A percentile compares a stretch with the other conserved stretches of the same genome.
Evolutionary conservation across 805 yeast species (phyloP).

Genomic region (Candida sphagnicola): DNA sequence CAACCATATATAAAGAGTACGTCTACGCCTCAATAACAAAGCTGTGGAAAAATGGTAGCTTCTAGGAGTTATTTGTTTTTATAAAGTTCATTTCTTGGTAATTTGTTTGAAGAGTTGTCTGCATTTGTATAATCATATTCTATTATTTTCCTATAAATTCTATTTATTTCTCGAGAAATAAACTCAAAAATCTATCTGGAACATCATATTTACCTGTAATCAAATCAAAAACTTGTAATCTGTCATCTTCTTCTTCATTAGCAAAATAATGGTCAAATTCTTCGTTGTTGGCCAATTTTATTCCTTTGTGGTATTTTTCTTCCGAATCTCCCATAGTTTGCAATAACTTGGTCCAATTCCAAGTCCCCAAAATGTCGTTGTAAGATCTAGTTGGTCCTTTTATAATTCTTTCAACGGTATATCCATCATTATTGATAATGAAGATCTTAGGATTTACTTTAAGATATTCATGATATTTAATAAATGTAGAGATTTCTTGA

Average conservation of each 20-base stretch:
- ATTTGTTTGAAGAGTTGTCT: no score
- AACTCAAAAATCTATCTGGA: constrained; percentile 17
- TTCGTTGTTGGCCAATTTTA: constrained; percentile 13
- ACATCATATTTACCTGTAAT: constrained; percentile 23
- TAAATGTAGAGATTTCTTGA: constrained; percentile 71
- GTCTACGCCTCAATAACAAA: no score
- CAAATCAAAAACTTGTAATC: constrained; percentile 21
- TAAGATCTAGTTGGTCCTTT: constrained; percentile 73
- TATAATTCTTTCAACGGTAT: constrained; percentile 84
- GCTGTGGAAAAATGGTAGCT: no score
- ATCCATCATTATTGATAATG: constrained; percentile 80
- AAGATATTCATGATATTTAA: constrained; percentile 45
- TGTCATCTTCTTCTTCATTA: constrained; percentile 1
- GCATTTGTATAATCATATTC: no score
- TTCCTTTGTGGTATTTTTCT: constrained; percentile 17
- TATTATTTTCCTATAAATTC: no score
- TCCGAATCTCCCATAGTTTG: constrained; percentile 55
- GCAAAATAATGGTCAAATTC: constrained; percentile 17
- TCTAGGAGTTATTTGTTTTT: no score
- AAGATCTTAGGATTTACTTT: constrained; percentile 58
- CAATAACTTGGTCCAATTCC: constrained; percentile 77
- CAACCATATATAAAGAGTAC: no score
- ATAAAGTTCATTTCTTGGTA: no score
- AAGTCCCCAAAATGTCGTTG: constrained; percentile 75
- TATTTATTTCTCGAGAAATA: background rate